Evolutionary conservation across 169 alveolate genomes (phyloP).

Genomic region (Neospora caninum): DNA sequence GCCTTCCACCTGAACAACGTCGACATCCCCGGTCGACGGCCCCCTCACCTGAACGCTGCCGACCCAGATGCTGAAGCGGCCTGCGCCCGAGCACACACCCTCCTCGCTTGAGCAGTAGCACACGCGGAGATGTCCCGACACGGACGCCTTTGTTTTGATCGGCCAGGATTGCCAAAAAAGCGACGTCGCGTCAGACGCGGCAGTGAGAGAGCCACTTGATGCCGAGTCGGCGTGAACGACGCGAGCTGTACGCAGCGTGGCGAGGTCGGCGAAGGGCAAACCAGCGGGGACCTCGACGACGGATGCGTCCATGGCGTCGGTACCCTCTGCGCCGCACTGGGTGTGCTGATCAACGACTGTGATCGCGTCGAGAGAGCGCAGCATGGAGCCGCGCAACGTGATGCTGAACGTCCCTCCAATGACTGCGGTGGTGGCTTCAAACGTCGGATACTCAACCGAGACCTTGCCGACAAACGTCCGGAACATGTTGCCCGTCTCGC

Average conservation of each 20-base stretch:
- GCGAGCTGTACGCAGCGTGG: slow-evolving; percentile 39
- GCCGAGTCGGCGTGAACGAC: background rate
- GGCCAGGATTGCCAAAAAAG: slow-evolving; percentile 61
- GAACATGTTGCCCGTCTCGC: background rate
- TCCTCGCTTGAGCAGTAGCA: slow-evolving; percentile 64
- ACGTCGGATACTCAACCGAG: slow-evolving; percentile 22
- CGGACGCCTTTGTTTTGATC: slow-evolving; percentile 38
- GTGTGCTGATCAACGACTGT: slow-evolving; percentile 36
- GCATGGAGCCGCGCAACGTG: slow-evolving; percentile 40
- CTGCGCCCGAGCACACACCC: slow-evolving; percentile 24
- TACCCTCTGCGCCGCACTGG: slow-evolving; percentile 46
- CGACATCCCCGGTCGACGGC: slow-evolving; percentile 48
- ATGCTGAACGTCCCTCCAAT: slow-evolving; percentile 53
- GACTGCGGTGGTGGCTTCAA: slow-evolving; percentile 22
- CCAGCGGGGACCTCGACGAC: slow-evolving; percentile 20
- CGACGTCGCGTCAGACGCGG: background rate
- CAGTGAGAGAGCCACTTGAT: background rate
- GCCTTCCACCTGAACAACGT: slow-evolving; percentile 20
- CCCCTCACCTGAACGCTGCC: slow-evolving; percentile 51
- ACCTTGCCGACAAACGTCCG: background rate
- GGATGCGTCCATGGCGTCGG: slow-evolving; percentile 55
- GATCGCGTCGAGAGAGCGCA: slow-evolving; percentile 34
- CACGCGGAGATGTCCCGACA: slow-evolving; percentile 28
- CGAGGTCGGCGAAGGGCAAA: slow-evolving; percentile 19
- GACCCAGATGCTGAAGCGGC: slow-evolving; percentile 46